Conservation (phyloP, 2,329 filamentous ascomycete genomes). For the Chaetothyriales sp. region DNA sequence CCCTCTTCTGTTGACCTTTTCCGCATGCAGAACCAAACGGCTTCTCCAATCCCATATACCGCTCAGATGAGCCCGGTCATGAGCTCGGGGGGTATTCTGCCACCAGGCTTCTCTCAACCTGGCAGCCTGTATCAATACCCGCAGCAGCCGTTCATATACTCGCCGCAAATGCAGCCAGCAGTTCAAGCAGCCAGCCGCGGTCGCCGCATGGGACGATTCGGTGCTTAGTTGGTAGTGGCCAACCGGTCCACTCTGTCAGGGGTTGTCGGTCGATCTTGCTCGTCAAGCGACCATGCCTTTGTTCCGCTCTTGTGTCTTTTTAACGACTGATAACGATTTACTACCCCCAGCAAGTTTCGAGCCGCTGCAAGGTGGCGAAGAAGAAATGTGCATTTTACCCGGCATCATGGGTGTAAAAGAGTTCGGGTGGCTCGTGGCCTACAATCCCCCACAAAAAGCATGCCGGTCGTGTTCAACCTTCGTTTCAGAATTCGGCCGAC, state of each 20-base stretch:
- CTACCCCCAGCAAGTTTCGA: not conserved
- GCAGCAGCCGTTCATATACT: conserved; percentile 23
- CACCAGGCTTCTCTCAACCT: conserved; percentile 30
- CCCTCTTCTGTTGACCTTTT: conserved; percentile 28
- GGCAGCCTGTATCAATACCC: conserved; percentile 38
- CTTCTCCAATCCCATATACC: conserved; percentile 23
- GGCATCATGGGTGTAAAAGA: not conserved
- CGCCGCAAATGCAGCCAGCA: conserved; percentile 27
- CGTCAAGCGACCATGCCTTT: not conserved
- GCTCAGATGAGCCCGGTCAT: conserved; percentile 32
- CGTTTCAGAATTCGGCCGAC: not conserved
- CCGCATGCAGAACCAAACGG: conserved; percentile 27
- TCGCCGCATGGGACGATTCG: conserved; percentile 21
- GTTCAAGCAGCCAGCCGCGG: conserved; percentile 38
- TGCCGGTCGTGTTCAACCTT: not conserved
- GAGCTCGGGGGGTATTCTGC: conserved; percentile 26
- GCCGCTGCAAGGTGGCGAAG: not conserved
- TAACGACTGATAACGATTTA: not conserved
- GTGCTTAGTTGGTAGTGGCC: not conserved
- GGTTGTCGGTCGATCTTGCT: not conserved
- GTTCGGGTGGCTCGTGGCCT: not conserved
- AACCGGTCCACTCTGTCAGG: not conserved
- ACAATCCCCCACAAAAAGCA: not conserved
- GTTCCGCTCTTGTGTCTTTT: not conserved
- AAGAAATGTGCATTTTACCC: not conserved